Base-by-base conservation (phyloP, 179 eudicot species). In the Beta macrorhiza region DNA sequence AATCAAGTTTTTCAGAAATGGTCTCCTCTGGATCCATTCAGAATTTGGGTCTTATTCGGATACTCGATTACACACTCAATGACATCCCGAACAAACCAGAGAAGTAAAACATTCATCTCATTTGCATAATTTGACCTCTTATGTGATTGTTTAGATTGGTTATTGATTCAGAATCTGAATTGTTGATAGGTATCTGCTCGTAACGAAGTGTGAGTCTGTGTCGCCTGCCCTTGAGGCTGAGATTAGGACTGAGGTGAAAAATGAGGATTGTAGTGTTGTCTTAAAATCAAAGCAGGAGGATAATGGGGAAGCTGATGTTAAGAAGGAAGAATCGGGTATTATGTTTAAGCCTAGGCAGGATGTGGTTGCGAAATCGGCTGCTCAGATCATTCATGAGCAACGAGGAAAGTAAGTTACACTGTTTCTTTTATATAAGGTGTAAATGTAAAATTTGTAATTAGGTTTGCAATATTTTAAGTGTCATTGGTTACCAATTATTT, bases 321-420 rank as follows among this genome's bases (percentile, higher is more conserved):
- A 80, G 80, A 82, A 68, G n/a, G 89, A 84, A 82, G 91, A 47
- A 49, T 0, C 86, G 56, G 93, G 92, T 17, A 90, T 92, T 63
- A 4, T 81, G 45, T 86, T 94, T 87, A 96, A 90, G 90, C 97
- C 93, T 29, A 96, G 91, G 86, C 95, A 86, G 72, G 95, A 89
- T 37, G 13, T 84, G 32, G 84, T 87, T 79, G 76, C 94, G 10
- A 94, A 94, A 87, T 97, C 99, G 67, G 99, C 97, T 83, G 95
- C 95, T 69, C 98, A 92, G 89, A 97, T 97, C 37, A 87, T 97
- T 2, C 85, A 86, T 69, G 99, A 96, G 71, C 99, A 94, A 74
- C 84, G 84, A 45, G 91, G 88, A 81, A 96, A 96, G 99, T 96
- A 72, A 84, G 99, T 83, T 14, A 14, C 6, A 2, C 11, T 68